phyloP scores from a whole-genome alignment of 208 protist species.

The Vickermania spadyakhi region DNA sequence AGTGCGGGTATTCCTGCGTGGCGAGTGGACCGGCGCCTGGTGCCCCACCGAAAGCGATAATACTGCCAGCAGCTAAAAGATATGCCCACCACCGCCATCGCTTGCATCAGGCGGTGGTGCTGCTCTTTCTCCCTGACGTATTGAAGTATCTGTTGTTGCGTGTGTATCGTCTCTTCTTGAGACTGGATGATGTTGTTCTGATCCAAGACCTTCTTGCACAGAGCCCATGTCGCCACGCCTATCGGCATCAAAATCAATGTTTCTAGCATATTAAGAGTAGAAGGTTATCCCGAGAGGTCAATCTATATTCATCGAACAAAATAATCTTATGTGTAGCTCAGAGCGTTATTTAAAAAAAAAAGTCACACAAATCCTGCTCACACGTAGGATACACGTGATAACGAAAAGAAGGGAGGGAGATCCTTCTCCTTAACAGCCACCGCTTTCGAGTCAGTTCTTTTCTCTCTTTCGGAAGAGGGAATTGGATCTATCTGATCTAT shows the following conservation, averaged over 20 bases:
- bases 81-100: conserved; percentile 11
- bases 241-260: background rate
- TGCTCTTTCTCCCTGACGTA: conserved; percentile 9
- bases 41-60: conserved; percentile 16
- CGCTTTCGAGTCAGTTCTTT: too few relatives aligned
- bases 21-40: background rate
- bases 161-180: conserved; percentile 45
- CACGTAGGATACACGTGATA: background rate
- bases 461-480: too few relatives aligned
- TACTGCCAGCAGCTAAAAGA: conserved; percentile 12
- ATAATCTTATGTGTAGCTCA: too few relatives aligned
- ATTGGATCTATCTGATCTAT: too few relatives aligned
- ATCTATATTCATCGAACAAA: too few relatives aligned
- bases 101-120: conserved; percentile 2
- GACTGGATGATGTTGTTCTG: conserved; percentile 54
- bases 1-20: background rate
- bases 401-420: conserved; percentile 7
- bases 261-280: conserved; percentile 2
- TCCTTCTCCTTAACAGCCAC: too few relatives aligned
- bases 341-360: conserved; percentile 8
- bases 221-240: conserved; percentile 33
- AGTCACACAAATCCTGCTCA: background rate
- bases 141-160: conserved; percentile 48
- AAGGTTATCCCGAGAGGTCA: conserved; percentile 4
- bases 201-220: conserved; percentile 36